Base-by-base conservation (phyloP, 23 red algal species). In the Cyanidiococcus yangmingshanensis region DNA sequence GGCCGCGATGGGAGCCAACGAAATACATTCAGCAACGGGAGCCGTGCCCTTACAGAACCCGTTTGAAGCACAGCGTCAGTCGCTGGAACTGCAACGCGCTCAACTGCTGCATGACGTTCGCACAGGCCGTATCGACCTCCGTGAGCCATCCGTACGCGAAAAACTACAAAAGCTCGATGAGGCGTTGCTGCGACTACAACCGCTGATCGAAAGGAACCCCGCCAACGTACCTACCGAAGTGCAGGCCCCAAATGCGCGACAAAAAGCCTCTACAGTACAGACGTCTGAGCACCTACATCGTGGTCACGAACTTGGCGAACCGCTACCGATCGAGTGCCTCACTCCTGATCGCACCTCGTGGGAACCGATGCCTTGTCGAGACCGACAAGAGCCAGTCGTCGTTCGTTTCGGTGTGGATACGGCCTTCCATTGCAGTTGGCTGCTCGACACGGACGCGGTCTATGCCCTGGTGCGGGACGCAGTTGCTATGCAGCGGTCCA, bases 371-470 rank as follows among this genome's bases (percentile, higher is more conserved):
- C 63, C 7, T 2, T 71, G 63, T 35, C n/a, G 21, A 2, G 27
- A 71, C 32, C 63, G 32, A 25, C 63, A 71, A 35, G n/a, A 71
- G 3, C 63, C 63, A 35, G 63, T 71, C 7, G n/a, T 32, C 7
- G 7, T 71, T 35, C 63, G 21, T 12, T 71, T 71, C 27, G 63
- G 63, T 25, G 12, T 71, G 63, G 63, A 71, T 35, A 35, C 63
- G n/a, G 63, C 7, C 7, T 71, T 71, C 63, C 63, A 35, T 7
- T 71, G 63, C 63, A 25, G 63, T 29, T 71, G 63, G 63, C 63
- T 29, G 27, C 63, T 71, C n/a, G 21, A 71, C 12, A 71, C 12
- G 16, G 63, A 71, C 7, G n/a, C 21, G 3, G 63, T 29, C 7
- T 71, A 71, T 29, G 27, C 21, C 3, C 21, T 71, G 12, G 3